Evolutionary conservation across 2,329 filamentous ascomycete species (phyloP), one percentile per base, ranked within the genome.

Genomic region (Aspergillus pseudotamarii): DNA sequence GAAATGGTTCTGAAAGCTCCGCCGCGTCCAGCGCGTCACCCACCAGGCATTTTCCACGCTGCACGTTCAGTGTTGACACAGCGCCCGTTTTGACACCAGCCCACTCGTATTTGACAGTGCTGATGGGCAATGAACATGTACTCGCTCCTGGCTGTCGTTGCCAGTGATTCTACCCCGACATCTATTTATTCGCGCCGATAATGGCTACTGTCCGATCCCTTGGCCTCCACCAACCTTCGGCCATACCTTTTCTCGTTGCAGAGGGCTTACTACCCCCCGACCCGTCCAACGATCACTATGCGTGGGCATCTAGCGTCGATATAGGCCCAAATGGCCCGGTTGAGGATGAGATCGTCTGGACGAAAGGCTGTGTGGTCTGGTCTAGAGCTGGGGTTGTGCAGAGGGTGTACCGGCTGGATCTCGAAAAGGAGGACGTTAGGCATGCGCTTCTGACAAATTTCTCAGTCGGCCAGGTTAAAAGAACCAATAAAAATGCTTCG

Each of bases 191-290:
- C 66, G 64, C 69, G 43, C 66, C 67, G 69, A 79, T 71, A 73
- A 99, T 99, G 96, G 94, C 94, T 71, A 89, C 91, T 75, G 88
- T 97, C 80, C 91, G 88, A 78, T 97, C 94, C 68, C 86, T 97
- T 73, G 95, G 95, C 78, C 85, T 97, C 74, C 94, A 98, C 82
- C 89, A 91, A 81, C 94, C 96, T 64, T 88, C 91, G 65, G 93
- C 91, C 68, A 84, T 98, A 67, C 88, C 88, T 66, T 93, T 95
- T 82, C 89, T 96, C 67, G 86, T 97, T 69, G 85, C 89, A 69
- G 94, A 98, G 78, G 86, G 88, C 62, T 85, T 96, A 46, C 83
- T 98, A 2, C 86, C 90, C 21, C 78, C 85, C 53, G 86, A 95
- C 65, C 86, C 91, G 4, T 79, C 86, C 21, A 78, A 86, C 30